These are phyloP conservation scores for Thuidium tamariscinum DNA, from an alignment of 225 moss, liverwort and hornwort genomes.

Conservation along the genomic window DNA sequence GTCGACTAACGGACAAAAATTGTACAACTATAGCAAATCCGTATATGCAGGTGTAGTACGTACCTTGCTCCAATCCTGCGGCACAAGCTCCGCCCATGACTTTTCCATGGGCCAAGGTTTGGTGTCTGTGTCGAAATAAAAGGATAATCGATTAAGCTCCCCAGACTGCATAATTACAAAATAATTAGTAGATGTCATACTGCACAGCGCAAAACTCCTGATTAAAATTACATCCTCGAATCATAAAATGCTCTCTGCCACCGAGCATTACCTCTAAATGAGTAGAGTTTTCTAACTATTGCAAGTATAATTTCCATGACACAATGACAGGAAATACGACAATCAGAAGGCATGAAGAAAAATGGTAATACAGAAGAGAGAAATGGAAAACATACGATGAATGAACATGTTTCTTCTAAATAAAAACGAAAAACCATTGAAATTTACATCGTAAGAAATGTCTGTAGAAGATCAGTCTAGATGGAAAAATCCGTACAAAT, in stretches of 20 bases:
- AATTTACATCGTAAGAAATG: background rate
- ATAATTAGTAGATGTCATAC: background rate
- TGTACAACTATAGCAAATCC: background rate
- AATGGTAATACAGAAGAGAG: background rate
- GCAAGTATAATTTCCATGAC: background rate
- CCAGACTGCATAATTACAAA: constrained; percentile 43
- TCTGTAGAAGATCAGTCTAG: background rate
- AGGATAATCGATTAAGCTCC: constrained; percentile 75
- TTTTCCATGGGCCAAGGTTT: constrained; percentile 65
- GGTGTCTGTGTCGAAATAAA: constrained; percentile 85
- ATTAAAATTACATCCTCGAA: background rate
- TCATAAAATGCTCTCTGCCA: background rate
- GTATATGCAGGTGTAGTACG: background rate
- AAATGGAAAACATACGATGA: background rate
- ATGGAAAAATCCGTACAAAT: background rate
- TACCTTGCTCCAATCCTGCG: constrained; percentile 76
- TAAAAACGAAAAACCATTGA: background rate
- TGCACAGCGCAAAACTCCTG: background rate
- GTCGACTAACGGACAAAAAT: background rate
- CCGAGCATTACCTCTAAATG: background rate
- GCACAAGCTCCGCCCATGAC: constrained; percentile 58
- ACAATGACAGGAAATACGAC: background rate
- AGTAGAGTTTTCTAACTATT: background rate
- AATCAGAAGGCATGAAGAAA: background rate
- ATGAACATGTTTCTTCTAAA: background rate